Evolutionary conservation across 106 monocot species (phyloP).

Genomic region (Triglochin maritima): DNA sequence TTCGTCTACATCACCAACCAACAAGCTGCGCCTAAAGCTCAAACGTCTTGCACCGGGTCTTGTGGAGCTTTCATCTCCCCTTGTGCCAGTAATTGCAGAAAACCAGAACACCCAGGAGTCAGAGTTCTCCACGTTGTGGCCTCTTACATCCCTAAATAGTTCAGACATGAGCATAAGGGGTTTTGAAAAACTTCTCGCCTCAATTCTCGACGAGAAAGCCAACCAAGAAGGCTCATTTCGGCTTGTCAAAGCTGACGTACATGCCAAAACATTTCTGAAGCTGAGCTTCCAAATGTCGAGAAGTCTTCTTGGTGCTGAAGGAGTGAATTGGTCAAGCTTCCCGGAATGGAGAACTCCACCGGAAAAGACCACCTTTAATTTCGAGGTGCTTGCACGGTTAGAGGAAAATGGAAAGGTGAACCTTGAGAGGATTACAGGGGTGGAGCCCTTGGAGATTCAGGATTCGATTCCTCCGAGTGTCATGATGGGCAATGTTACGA

Average conservation of each 20-base stretch:
- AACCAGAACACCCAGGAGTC: not conserved
- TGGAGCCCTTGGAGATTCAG: constrained; percentile 31
- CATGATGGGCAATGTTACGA: constrained; percentile 41
- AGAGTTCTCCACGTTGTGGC: constrained; percentile 40
- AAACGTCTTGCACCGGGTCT: constrained; percentile 84
- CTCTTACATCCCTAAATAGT: constrained; percentile 64
- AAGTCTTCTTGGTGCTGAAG: constrained; percentile 24
- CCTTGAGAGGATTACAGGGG: constrained; percentile 62
- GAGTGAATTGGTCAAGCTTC: constrained; percentile 44
- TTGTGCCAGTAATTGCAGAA: constrained; percentile 24
- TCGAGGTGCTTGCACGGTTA: constrained; percentile 72
- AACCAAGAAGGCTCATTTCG: constrained; percentile 51
- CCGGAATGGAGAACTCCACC: constrained; percentile 68
- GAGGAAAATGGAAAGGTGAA: constrained; percentile 66
- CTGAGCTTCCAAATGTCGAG: constrained; percentile 60
- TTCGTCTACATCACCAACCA: constrained; percentile 30
- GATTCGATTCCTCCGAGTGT: constrained; percentile 32
- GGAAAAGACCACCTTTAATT: constrained; percentile 39
- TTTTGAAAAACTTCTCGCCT: constrained; percentile 68
- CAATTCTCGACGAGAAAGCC: constrained; percentile 67
- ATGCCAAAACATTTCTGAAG: constrained; percentile 72
- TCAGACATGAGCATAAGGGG: constrained; percentile 56
- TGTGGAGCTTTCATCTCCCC: constrained; percentile 64
- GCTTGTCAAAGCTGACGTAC: constrained; percentile 61
- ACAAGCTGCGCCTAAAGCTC: constrained; percentile 58